A percentile compares a stretch with the other conserved stretches of the same genome.
Conservation (phyloP, 306 rosid genomes). For the Vigna reflexopilosa region DNA sequence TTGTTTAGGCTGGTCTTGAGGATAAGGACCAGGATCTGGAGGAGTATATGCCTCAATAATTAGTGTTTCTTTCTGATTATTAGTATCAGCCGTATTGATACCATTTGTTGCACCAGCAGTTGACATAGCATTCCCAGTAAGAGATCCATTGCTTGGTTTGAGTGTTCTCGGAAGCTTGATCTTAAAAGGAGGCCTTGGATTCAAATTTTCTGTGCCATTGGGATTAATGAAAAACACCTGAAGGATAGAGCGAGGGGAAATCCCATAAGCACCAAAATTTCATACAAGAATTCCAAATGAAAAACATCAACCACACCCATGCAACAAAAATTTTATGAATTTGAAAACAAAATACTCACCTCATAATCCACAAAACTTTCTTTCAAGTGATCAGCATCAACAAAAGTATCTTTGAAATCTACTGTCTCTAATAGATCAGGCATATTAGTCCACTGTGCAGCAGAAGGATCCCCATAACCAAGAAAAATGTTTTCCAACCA, state of each 20-base stretch:
- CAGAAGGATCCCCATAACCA: constrained; percentile 98
- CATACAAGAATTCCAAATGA: constrained; percentile 20
- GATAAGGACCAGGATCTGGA: constrained; percentile 97
- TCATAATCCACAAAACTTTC: constrained; percentile 74
- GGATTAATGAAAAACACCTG: constrained; percentile 75
- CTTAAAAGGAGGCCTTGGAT: constrained; percentile 84
- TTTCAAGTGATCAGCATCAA: constrained; percentile 82
- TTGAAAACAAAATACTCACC: constrained; percentile 58
- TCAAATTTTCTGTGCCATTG: constrained; percentile 63
- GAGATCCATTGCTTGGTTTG: constrained; percentile 61
- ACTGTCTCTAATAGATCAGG: constrained; percentile 89
- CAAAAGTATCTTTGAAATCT: constrained; percentile 95
- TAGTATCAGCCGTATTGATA: constrained; percentile 50
- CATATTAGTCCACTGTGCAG: constrained; percentile 98
- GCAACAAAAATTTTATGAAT: constrained; percentile 24
- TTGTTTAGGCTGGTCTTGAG: constrained; percentile 97
- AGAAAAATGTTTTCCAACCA: constrained; percentile 92
- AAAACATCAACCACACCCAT: constrained; percentile 25
- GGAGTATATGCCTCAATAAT: constrained; percentile 85
- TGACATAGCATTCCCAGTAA: constrained; percentile 59
- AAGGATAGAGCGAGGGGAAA: constrained; percentile 42
- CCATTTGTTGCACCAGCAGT: constrained; percentile 52
- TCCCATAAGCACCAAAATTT: constrained; percentile 29
- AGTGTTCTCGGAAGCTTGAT: constrained; percentile 78
- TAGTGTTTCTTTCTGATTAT: constrained; percentile 65